A percentile compares a stretch with the other conserved stretches of the same genome.
These are phyloP conservation scores for Candida sithepensis DNA, from an alignment of 805 yeast genomes.

Conservation along the genomic window DNA sequence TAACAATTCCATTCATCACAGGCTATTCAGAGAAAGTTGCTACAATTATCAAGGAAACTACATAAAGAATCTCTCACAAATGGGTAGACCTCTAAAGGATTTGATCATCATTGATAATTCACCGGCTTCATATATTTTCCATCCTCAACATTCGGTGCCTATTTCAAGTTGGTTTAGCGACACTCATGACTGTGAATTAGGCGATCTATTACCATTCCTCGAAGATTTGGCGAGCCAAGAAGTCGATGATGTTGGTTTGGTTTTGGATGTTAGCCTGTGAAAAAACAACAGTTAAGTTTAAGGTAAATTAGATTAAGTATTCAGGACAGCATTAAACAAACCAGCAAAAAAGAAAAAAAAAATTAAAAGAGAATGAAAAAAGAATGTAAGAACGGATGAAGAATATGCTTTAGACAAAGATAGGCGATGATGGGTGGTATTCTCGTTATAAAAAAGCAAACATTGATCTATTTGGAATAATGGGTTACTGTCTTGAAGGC, in stretches of 20 bases:
- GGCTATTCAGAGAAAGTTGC: slow-evolving; percentile 93
- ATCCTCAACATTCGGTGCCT: slow-evolving; percentile 97
- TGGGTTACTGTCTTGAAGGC: neutral
- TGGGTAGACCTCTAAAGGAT: slow-evolving; percentile 87
- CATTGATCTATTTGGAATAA: neutral
- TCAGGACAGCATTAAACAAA: neutral
- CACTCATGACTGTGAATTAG: slow-evolving; percentile 91
- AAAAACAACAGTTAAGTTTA: neutral
- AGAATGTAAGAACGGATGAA: neutral
- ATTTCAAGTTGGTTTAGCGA: slow-evolving; percentile 98
- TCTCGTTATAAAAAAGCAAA: neutral
- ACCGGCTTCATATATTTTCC: slow-evolving; percentile 96
- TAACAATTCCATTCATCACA: slow-evolving; percentile 75
- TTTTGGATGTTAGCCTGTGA: slow-evolving; percentile 69
- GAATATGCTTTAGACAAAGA: too few relatives aligned
- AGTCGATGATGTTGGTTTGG: slow-evolving; percentile 82
- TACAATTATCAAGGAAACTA: slow-evolving; percentile 91
- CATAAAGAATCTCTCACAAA: slow-evolving; percentile 87
- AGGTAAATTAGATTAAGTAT: neutral
- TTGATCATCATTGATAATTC: slow-evolving; percentile 92
- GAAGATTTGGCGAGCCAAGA: slow-evolving; percentile 71
- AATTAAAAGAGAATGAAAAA: neutral
- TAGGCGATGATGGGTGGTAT: too few relatives aligned
- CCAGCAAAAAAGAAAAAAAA: neutral
- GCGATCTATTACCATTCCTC: slow-evolving; percentile 86